phyloP scores from a whole-genome alignment of 1,139 yeast genomes.

The Nakaseomyces glabratus region DNA sequence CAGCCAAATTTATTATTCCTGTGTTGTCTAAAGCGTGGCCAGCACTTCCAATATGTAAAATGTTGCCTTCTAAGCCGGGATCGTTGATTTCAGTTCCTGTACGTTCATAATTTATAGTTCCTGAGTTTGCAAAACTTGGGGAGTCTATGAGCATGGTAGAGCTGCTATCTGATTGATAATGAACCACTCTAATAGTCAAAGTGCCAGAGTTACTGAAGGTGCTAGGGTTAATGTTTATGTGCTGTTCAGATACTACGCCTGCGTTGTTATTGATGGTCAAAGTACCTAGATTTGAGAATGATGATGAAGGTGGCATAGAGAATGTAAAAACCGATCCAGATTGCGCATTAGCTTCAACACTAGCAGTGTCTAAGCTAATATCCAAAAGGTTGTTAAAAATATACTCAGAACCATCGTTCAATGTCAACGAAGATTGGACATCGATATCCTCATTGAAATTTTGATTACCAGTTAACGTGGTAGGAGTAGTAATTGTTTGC shows the following conservation, averaged over 20 bases:
- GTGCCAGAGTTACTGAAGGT: background rate
- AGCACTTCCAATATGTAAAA: background rate
- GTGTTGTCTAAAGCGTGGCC: background rate
- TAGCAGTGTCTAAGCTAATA: background rate
- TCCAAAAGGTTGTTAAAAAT: background rate
- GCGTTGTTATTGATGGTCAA: background rate
- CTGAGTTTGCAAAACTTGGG: background rate
- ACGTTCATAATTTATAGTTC: background rate
- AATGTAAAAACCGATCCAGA: background rate
- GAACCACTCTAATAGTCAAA: background rate
- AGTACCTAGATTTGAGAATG: background rate
- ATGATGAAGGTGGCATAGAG: background rate
- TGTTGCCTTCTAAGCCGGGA: slow-evolving; percentile 1
- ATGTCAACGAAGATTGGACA: background rate
- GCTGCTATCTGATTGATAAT: background rate
- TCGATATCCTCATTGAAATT: background rate
- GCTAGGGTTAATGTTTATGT: background rate
- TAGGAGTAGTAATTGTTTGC: background rate
- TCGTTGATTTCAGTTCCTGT: background rate
- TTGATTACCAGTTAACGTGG: slow-evolving; percentile 1
- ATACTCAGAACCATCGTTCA: slow-evolving; percentile 2
- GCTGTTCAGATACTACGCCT: background rate
- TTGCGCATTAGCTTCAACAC: background rate
- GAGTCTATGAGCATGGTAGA: background rate
- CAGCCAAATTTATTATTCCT: background rate